Conservation (phyloP, 2,329 filamentous ascomycete genomes). For the Paracamarosporium sp. region DNA sequence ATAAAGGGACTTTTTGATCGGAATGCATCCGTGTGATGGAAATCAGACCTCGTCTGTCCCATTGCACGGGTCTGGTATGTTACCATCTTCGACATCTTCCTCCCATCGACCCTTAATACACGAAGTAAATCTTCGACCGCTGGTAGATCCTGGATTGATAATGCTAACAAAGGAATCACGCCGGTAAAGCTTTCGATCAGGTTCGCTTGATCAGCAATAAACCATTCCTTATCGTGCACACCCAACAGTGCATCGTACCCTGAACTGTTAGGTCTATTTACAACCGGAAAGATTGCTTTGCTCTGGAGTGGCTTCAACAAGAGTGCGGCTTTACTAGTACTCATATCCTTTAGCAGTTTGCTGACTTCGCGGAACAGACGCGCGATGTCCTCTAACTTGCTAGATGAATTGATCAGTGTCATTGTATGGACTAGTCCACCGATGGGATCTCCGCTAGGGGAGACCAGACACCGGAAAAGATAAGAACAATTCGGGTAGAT, state of each 20-base stretch:
- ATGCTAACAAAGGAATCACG: background rate
- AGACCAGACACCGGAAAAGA: background rate
- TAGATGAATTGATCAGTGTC: background rate
- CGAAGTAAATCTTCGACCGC: background rate
- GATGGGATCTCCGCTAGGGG: slow-evolving; percentile 1
- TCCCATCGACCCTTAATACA: background rate
- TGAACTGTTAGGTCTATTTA: background rate
- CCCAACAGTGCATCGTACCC: background rate
- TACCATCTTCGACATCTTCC: background rate
- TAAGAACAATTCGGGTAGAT: background rate
- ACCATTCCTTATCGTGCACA: slow-evolving; percentile 5
- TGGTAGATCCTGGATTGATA: background rate
- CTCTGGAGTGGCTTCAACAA: background rate
- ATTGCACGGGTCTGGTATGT: background rate
- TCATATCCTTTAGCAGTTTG: background rate
- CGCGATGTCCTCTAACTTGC: slow-evolving; percentile 1
- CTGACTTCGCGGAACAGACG: slow-evolving; percentile 3
- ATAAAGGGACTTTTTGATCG: background rate
- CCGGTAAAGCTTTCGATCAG: slow-evolving; percentile 7
- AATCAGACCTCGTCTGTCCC: background rate
- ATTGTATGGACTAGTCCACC: background rate
- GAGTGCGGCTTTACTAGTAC: background rate
- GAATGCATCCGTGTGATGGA: background rate
- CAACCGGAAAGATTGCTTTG: background rate
- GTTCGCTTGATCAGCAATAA: slow-evolving; percentile 5